Evolutionary conservation across 768 basidiomycete genomes (phyloP), one percentile per base, ranked within the genome.

Genomic region (Boletus subcaerulescens): DNA sequence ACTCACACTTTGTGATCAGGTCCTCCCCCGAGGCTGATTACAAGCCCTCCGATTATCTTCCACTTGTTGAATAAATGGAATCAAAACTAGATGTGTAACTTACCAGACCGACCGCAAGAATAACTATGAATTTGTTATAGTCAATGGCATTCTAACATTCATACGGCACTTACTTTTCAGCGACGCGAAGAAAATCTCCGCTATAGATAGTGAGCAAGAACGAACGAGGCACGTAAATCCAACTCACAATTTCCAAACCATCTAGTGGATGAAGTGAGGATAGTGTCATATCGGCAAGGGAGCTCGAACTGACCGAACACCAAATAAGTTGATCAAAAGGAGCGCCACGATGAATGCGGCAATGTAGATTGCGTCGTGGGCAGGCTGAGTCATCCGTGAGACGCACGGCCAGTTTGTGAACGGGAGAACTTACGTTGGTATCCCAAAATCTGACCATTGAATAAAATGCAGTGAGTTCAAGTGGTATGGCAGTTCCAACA

Each of bases 1-100:
- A 24, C 65, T 33, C 32, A 65, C 64, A 74, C 73, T 29, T 77
- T 67, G 61, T 78, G 75, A 61, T 76, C 61, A 24, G 84, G 84
- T 4, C 81, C 85, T 41, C 81, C 83, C 48, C 84, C 84, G 18
- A 80, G 74, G 58, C 78, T 78, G 59, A 85, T 71, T 53, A 82
- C 74, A 56, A 86, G 77, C 49, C 76, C 76, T 39, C 62, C 64
- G 15, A 77, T 60, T 55, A 77, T 72, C 65, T 65, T 47, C 24
- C 22, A 33, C 13, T 18, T 4, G 9, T 36, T 60, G 14, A 62
- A 20, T 24, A 43, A 39, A 48, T 15, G 3, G 7, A 10, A 44
- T 13, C 7, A 20, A 38, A 33, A 32, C 7, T 11, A 18, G 5
- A 24, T 14, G 13, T 13, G 22, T 3, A 18, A 55, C 64, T 45